phyloP scores from a whole-genome alignment of 805 yeast species.

The Candida rishiriensis region DNA sequence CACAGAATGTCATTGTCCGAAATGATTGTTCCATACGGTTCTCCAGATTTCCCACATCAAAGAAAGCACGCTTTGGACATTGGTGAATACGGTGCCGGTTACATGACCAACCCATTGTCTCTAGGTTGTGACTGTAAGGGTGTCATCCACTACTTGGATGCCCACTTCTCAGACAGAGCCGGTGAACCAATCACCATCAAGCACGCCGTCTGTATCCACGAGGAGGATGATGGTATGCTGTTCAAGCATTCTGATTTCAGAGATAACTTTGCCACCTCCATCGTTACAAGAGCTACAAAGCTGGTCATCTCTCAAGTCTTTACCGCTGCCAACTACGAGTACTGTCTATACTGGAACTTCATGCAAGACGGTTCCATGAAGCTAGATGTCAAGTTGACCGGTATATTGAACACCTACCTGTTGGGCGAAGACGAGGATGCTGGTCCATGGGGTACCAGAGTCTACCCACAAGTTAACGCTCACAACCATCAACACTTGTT shows the following conservation, averaged over 20 bases:
- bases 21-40: slow-evolving; percentile 84
- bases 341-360: slow-evolving; percentile 78
- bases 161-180: slow-evolving; percentile 61
- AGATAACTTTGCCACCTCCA: slow-evolving; percentile 70
- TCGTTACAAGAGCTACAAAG: slow-evolving; percentile 71
- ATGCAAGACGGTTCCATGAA: slow-evolving; percentile 82
- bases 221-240: slow-evolving; percentile 77
- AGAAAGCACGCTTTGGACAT: slow-evolving; percentile 83
- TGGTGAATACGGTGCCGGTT: slow-evolving; percentile 87
- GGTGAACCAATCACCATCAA: slow-evolving; percentile 70
- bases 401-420: slow-evolving; percentile 72
- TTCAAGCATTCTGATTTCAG: slow-evolving; percentile 83
- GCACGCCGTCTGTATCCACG: slow-evolving; percentile 80
- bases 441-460: slow-evolving; percentile 78
- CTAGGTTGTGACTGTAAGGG: slow-evolving; percentile 87
- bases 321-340: slow-evolving; percentile 85
- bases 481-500: slow-evolving; percentile 86
- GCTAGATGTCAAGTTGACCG: slow-evolving; percentile 74
- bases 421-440: slow-evolving; percentile 60
- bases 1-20: slow-evolving; percentile 75
- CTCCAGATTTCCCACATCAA: slow-evolving; percentile 76
- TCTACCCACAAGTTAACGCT: slow-evolving; percentile 76
- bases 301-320: slow-evolving; percentile 74
- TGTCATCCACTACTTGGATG: slow-evolving; percentile 77
- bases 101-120: slow-evolving; percentile 73